Base-by-base conservation (phyloP, 2,329 filamentous ascomycete genomes). In the Fusarium mangiferae region DNA sequence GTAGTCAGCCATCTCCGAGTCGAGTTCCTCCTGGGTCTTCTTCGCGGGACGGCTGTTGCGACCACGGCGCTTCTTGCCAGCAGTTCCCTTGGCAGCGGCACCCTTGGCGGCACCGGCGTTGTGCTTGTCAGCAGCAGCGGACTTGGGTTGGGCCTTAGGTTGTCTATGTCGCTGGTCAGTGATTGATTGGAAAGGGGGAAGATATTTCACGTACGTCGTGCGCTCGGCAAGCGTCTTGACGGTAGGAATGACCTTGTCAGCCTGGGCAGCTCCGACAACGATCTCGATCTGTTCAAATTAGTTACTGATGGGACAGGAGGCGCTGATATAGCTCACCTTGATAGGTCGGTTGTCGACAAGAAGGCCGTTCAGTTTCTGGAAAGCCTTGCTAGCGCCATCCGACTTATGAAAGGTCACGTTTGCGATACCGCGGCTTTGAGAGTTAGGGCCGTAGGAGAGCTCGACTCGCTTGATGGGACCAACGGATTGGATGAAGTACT, bases 1-100 rank as follows among this genome's bases (percentile, higher is more conserved):
- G 86, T 99, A 99, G 83, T 98, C 96, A 26, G 91, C 92, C 96
- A 99, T 99, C 83, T 99, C 96, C 9, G 94, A 95, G 82, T 99
- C 96, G 33, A 99, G 91, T 85, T 99, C 95, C 82, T 98, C 96
- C 3, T 93, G 91, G 0, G 95, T 97, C 93, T 98, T 98, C 86
- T 97, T 87, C 79, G 91, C 85, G 76, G 92, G 88, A 78, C 92
- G 90, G 74, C 88, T 86, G 79, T 86, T 92, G 76, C 91, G 75
- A 49, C 51, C 77, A 62, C 73, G 91, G 46, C 88, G 86, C 81
- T 87, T 89, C 83, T 88, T 88, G 77, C 84, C 85, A 49, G 84
- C 86, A 72, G 85, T 54, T 45, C 62, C 86, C 62, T 85, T 86
- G 54, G 84, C 83, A 54, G 81, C 84, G 61, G 79, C 83, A 14